Evolutionary conservation across 1,139 yeast species (phyloP), one percentile per base, ranked within the genome.

Genomic region (Scheffersomyces illinoinensis): DNA sequence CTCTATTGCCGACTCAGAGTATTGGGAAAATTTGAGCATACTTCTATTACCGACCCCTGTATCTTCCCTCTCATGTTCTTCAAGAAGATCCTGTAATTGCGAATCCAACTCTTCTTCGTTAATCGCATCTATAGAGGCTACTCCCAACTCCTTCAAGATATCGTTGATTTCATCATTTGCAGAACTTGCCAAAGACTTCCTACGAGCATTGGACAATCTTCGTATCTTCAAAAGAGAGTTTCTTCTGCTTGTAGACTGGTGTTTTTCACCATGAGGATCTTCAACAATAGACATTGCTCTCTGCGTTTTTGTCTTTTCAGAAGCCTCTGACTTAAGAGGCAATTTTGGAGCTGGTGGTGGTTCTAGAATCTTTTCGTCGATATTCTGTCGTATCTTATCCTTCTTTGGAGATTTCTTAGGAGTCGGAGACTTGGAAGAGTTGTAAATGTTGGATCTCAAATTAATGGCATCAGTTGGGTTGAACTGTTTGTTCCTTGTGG

Each of bases 391-490:
- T 52, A 47, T 59, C 54, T 43, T 21, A 23, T 60, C 64, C 52
- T 57, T 61, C 53, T 65, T 68, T 17, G 68, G 66, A 2, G 64
- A 52, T n/a, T 53, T 52, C 49, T 56, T 54, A 52, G 19, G 24
- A 18, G 51, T 50, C 8, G 74, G 70, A 47, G 76, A 64, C 56
- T 64, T 65, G 8, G 75, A 64, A 17, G 62, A 59, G 59, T 68
- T 71, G 59, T 81, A 81, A 33, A 84, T 71, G 54, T 79, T 80
- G 1, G 85, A 74, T 60, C 86, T 76, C 66, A 84, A 73, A 64
- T 83, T 83, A 55, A 84, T 78, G 18, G 86, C 88, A 67, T 84
- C 87, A 39, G 79, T 72, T 5, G 88, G 87, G 63, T 83, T 83
- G 65, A 84, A 76, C 53, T 78, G 82, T 59, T 78, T 76, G n/a